Conservation (phyloP, 148 eudicot genomes). For the Dianthus caryophyllus region DNA sequence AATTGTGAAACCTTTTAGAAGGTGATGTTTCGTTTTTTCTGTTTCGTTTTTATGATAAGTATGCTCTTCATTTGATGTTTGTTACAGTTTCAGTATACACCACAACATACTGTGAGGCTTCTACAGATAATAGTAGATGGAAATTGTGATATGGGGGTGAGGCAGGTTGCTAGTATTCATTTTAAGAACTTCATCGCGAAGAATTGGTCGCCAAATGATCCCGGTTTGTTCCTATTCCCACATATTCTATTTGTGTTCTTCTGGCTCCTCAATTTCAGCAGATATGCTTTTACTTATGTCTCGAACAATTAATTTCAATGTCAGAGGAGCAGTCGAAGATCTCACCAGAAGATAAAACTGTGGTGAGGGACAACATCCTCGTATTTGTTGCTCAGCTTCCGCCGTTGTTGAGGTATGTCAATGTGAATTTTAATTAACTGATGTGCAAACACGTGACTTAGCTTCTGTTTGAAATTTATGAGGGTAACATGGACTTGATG, state of each 20-base stretch:
- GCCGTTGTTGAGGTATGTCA: constrained; percentile 63
- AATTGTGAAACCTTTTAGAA: no score
- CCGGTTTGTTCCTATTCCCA: constrained; percentile 42
- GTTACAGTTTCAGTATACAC: constrained; percentile 75
- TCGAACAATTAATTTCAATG: constrained; percentile 14
- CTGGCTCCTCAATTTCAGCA: background rate
- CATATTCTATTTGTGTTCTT: background rate
- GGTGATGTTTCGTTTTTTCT: no score
- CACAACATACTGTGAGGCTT: constrained; percentile 94
- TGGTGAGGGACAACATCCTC: constrained; percentile 86
- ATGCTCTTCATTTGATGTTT: background rate
- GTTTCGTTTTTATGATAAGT: no score
- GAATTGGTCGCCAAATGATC: constrained; percentile 91
- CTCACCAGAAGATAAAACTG: constrained; percentile 59
- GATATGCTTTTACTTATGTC: background rate
- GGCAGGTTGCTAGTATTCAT: constrained; percentile 94
- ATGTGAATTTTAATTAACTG: background rate
- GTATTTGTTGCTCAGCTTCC: constrained; percentile 74
- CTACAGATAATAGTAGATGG: constrained; percentile 89
- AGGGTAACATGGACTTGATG: background rate
- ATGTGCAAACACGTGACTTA: background rate
- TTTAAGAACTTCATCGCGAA: constrained; percentile 91
- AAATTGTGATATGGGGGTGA: constrained; percentile 77
- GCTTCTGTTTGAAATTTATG: background rate
- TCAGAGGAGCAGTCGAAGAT: constrained; percentile 85